These are phyloP conservation scores for Mycena vulgaris DNA, from an alignment of 768 basidiomycete species.

Conservation along the genomic window DNA sequence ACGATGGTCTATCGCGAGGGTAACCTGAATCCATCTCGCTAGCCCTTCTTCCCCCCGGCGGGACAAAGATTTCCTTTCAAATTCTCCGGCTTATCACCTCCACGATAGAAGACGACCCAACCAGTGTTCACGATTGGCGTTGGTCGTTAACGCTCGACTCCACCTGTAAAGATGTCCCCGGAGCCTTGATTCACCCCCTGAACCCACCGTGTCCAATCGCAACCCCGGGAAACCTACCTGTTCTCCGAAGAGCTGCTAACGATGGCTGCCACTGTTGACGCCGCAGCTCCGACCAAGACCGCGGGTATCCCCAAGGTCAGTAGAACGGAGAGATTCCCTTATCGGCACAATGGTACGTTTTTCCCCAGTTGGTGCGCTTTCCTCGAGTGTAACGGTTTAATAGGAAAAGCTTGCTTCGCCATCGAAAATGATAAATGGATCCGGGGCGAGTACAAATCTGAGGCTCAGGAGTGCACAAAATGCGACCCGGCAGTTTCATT, in stretches of 20 bases:
- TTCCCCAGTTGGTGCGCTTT: no score
- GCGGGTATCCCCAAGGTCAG: no score
- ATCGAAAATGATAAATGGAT: no score
- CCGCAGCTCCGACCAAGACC: no score
- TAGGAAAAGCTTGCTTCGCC: no score
- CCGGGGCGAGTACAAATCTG: no score
- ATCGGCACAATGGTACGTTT: no score
- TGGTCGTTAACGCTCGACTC: background rate
- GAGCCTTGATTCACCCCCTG: background rate
- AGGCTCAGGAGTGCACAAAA: no score
- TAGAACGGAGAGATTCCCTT: no score
- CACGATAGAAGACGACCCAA: background rate
- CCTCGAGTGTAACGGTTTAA: no score
- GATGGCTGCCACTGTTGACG: background rate
- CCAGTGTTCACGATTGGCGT: background rate
- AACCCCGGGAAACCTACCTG: background rate
- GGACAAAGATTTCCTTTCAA: background rate
- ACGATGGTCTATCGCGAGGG: background rate
- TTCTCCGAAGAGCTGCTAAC: background rate
- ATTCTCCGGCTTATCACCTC: background rate
- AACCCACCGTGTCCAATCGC: background rate
- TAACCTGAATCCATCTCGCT: background rate
- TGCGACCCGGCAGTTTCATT: no score
- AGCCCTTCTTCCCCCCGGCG: background rate
- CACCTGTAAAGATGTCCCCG: background rate